Base-by-base conservation (phyloP, 805 yeast genomes). In the Cyberlindnera subsufficiens region DNA sequence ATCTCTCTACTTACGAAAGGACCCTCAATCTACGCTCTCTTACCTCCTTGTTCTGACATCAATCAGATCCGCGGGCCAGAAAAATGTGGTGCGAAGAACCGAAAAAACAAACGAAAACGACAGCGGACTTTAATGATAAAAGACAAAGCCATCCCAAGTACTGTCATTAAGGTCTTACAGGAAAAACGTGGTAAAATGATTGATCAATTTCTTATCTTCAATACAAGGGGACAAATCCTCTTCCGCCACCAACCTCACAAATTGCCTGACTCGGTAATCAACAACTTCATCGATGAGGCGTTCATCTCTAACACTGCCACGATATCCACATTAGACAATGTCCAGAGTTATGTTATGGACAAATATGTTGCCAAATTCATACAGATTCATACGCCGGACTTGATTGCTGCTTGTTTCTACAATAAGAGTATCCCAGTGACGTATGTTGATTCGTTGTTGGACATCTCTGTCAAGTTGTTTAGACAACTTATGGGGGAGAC, bases 191-290 rank as follows among this genome's bases (percentile, higher is more conserved):
- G 10, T 4, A 10, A 22, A 15, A 68, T 71, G 78, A 65, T 74
- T 36, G 79, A 74, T 49, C 75, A 69, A 49, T 66, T 75, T 42
- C 52, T 69, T 9, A 66, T 78, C 1, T 77, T 78, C 56, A 65
- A 73, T 4, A 68, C 71, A 1, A 70, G 76, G 9, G 86, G 86
- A 1, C 56, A 69, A 10, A 79, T 79, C 19, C 61, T 71, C 14
- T 78, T 72, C 71, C 68, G 69, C 52, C 59, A 70, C 43, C 66
- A 70, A 27, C 62, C 67, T 3, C 66, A 52, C 53, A 64, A 60
- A 47, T 64, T 73, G 15, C 60, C 77, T 1, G 64, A 61, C 14
- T 37, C 63, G 3, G 63, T 74, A 1, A 58, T 75, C 40, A 77
- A 77, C 51, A 57, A 71, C 8, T 66, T 80, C 33, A 68, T 80